Conservation (phyloP, 2,329 filamentous ascomycete genomes). For the Metarhizium rileyi region DNA sequence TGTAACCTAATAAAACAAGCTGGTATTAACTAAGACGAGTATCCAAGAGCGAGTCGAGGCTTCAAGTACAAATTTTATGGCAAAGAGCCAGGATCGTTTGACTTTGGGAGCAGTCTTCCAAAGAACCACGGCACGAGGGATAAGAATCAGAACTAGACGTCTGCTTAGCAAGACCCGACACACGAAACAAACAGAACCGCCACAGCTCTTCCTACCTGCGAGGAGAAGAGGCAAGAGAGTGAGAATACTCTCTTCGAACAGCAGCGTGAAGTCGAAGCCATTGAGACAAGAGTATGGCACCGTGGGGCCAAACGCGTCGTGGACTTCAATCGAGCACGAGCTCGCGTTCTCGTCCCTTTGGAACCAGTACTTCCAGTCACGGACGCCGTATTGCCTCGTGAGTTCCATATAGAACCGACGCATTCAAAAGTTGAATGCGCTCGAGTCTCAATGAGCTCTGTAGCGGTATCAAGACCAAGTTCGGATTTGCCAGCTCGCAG, state of each 20-base stretch:
- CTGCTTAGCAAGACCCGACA: not conserved
- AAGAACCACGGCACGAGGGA: constrained; percentile 4
- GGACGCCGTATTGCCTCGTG: not conserved
- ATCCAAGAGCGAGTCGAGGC: not conserved
- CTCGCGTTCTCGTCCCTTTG: too few relatives aligned
- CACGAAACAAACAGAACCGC: not conserved
- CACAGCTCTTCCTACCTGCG: constrained; percentile 4
- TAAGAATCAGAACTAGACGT: constrained; percentile 5
- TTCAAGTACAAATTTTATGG: constrained; percentile 8
- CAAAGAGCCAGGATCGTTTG: constrained; percentile 9
- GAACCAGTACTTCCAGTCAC: not conserved
- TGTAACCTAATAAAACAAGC: not conserved
- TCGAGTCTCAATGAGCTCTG: not conserved
- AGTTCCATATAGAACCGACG: not conserved
- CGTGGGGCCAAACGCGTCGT: constrained; percentile 11
- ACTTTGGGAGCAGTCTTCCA: constrained; percentile 6
- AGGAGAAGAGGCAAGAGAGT: constrained; percentile 13
- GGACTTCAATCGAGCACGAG: constrained; percentile 8
- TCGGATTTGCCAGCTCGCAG: too few relatives aligned
- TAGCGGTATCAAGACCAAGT: too few relatives aligned
- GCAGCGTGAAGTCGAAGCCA: constrained; percentile 20
- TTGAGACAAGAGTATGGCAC: constrained; percentile 12
- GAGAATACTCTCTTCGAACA: constrained; percentile 19
- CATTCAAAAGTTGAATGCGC: not conserved
- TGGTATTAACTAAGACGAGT: not conserved